Percentiles rank a stretch among this genome's conserved stretches.
Evolutionary conservation across 164 flowering plant species (phyloP).

Genomic region (Dillenia turbinata): DNA sequence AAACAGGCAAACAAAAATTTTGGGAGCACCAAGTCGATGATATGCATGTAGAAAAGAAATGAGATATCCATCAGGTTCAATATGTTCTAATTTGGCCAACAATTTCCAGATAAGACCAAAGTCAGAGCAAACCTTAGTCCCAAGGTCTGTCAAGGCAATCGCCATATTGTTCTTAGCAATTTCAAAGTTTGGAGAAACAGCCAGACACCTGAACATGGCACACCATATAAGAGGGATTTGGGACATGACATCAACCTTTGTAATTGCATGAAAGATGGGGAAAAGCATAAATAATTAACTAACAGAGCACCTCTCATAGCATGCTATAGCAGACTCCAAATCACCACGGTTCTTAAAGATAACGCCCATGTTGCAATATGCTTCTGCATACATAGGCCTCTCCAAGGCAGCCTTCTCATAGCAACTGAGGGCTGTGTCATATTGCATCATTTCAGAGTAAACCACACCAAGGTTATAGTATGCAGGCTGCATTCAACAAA

Average conservation of each 20-base stretch:
- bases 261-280: too few relatives aligned
- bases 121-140: conserved; percentile 69
- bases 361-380: conserved; percentile 99
- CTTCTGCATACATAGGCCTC: conserved; percentile 99
- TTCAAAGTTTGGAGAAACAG: conserved; percentile 97
- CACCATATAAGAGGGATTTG: not conserved
- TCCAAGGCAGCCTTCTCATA: conserved; percentile 95
- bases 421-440: conserved; percentile 82
- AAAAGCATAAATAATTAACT: conserved; percentile 2
- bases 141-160: conserved; percentile 96
- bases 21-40: too few relatives aligned
- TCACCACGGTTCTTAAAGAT: conserved; percentile 95
- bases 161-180: conserved; percentile 99
- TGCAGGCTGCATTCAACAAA: conserved; percentile 78
- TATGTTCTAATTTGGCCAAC: too few relatives aligned
- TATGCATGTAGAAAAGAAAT: too few relatives aligned
- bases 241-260: too few relatives aligned
- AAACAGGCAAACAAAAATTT: too few relatives aligned
- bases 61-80: too few relatives aligned
- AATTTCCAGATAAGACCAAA: too few relatives aligned
- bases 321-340: conserved; percentile 84
- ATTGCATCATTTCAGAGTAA: conserved; percentile 98
- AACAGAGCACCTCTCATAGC: conserved; percentile 85
- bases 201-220: conserved; percentile 64
- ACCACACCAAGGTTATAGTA: conserved; percentile 98